Base-by-base conservation (phyloP, 129 eudicot genomes). In the Arctium minus region DNA sequence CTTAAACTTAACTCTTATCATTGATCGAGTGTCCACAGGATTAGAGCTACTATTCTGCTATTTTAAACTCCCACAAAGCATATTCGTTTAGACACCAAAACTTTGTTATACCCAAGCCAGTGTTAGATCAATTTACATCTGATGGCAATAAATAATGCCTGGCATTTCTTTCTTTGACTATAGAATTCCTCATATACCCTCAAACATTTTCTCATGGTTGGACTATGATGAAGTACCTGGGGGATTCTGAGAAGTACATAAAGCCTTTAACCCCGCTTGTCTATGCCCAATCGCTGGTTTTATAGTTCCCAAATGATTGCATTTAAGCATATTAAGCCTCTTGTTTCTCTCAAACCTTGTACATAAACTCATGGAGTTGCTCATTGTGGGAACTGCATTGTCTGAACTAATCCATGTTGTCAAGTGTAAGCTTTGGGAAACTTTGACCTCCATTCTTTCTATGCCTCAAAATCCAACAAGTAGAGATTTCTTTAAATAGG, bases 161-260 rank as follows among this genome's bases (percentile, higher is more conserved):
- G 35, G 12, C 31, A 60, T 48, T 29, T 64, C 80, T 56, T 69
- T 33, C 53, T 80, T 50, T 62, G 64, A 75, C 39, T 72, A 72
- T 30, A 38, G 29, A 72, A 73, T 65, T 79, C 76, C 33, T 73
- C 37, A 79, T 72, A 62, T 27, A 73, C 76, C 40, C 60, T 62
- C 71, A 65, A 65, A 65, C 40, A 40, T 30, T 36, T 40, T 64
- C 79, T 79, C 32, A 22, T 10, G 39, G 12, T 11, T 73, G 48
- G 83, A 76, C 68, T 48, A 53, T 17, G 74, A 67, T 36, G 64
- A 79, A 50, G 31, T 92, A 94, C 98, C 98, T 90, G 83, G 87
- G 80, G 73, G 31, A 30, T 89, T 94, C 75, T 89, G 88, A 38
- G 91, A 90, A 79, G 89, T 85, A 86, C 97, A 87, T n/a, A 89